A percentile compares a stretch with the other conserved stretches of the same genome.
phyloP scores from a whole-genome alignment of 2,329 filamentous ascomycete species.

The Arachnomyces sp. region DNA sequence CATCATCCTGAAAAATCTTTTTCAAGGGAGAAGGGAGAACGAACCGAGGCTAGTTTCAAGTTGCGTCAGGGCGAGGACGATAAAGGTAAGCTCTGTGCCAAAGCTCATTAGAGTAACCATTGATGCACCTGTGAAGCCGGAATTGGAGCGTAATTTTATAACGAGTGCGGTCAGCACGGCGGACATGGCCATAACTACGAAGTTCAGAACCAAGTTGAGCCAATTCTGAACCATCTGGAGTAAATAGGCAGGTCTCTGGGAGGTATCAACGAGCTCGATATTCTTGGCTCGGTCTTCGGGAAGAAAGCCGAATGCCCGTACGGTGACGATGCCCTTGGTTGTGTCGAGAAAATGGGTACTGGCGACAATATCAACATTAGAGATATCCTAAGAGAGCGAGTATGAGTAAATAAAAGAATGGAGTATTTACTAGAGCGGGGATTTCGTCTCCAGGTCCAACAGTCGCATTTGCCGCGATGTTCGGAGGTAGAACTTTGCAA shows the following conservation, averaged over 20 bases:
- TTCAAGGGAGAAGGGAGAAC: constrained; percentile 1
- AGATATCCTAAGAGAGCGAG: background rate
- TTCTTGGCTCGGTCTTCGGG: constrained; percentile 15
- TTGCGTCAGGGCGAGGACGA: constrained; percentile 1
- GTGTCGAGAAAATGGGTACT: constrained; percentile 24
- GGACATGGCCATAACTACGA: constrained; percentile 32
- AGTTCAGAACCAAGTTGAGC: constrained; percentile 33
- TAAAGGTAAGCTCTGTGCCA: background rate
- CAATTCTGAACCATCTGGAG: constrained; percentile 27
- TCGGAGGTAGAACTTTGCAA: constrained; percentile 34
- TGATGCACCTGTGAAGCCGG: constrained; percentile 17
- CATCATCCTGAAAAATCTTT: constrained; percentile 12
- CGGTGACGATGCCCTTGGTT: constrained; percentile 18
- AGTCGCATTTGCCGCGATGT: constrained; percentile 39
- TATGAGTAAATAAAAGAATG: background rate
- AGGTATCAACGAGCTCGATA: constrained; percentile 23
- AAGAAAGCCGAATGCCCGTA: constrained; percentile 20
- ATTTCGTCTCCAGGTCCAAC: constrained; percentile 38
- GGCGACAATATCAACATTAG: background rate
- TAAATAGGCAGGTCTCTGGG: constrained; percentile 30
- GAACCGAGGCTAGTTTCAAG: constrained; percentile 3
- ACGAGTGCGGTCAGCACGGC: constrained; percentile 30
- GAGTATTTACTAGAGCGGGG: constrained; percentile 27
- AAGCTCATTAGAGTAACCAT: background rate
- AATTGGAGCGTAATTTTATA: constrained; percentile 21